Evolutionary conservation across 495 filamentous ascomycete genomes (phyloP).

Genomic region (Hypoxylon lienhwacheense): DNA sequence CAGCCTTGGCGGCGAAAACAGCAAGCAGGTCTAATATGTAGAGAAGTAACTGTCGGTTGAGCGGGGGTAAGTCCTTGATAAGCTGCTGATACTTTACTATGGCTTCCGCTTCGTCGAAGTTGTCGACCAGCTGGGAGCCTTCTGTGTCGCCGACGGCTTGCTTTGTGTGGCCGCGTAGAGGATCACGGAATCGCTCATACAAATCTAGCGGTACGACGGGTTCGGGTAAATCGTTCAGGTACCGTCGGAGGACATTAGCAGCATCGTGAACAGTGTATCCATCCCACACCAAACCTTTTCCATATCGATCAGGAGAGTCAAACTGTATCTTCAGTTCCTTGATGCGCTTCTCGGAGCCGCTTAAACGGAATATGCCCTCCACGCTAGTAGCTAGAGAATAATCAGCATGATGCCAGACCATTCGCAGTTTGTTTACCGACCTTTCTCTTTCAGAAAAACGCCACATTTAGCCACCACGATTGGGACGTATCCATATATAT

Average conservation of each 20-base stretch:
- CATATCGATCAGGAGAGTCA: slow-evolving; percentile 93
- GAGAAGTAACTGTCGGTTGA: slow-evolving; percentile 92
- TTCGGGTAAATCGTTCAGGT: slow-evolving; percentile 91
- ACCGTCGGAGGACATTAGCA: slow-evolving; percentile 92
- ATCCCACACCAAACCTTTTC: slow-evolving; percentile 94
- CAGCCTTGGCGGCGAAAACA: slow-evolving; percentile 96
- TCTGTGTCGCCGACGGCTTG: slow-evolving; percentile 66
- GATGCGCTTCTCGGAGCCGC: slow-evolving; percentile 95
- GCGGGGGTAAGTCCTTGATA: slow-evolving; percentile 87
- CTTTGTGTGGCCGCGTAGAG: slow-evolving; percentile 73
- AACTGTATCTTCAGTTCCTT: slow-evolving; percentile 92
- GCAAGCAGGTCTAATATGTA: slow-evolving; percentile 98
- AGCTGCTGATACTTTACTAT: slow-evolving; percentile 83
- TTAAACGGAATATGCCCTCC: slow-evolving; percentile 95
- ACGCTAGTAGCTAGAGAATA: slow-evolving; percentile 77
- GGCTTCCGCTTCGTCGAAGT: slow-evolving; percentile 74
- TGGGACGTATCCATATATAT: slow-evolving; percentile 98
- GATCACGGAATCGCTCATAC: slow-evolving; percentile 88
- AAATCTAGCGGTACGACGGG: slow-evolving; percentile 95
- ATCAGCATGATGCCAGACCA: slow-evolving; percentile 29
- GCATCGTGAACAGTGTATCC: slow-evolving; percentile 99
- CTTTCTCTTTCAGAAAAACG: slow-evolving; percentile 97
- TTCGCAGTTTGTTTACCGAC: slow-evolving; percentile 52
- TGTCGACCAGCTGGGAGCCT: slow-evolving; percentile 57
- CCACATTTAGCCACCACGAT: slow-evolving; percentile 99